These are phyloP conservation scores for Hypoxylon sp. DNA, from an alignment of 2,329 filamentous ascomycete species.

Conservation along the genomic window DNA sequence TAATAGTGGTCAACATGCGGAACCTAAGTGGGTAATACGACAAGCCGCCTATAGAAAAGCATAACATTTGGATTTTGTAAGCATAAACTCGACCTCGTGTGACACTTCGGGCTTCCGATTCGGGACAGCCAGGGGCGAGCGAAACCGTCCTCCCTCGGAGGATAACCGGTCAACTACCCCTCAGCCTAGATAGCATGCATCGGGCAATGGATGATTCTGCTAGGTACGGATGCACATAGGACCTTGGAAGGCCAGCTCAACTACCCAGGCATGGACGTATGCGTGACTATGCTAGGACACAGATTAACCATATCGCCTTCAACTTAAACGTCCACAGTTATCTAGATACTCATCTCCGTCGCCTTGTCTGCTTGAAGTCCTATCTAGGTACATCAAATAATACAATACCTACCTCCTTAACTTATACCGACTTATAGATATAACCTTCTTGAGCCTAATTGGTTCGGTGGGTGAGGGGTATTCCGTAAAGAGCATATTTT, in stretches of 20 bases:
- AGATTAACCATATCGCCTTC: too few species aligned
- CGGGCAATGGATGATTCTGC: not conserved
- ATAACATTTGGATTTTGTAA: not conserved
- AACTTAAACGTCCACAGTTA: too few species aligned
- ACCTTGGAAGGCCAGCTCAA: not conserved
- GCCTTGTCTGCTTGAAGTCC: not conserved
- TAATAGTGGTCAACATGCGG: too few species aligned
- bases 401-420: not conserved
- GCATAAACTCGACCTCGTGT: too few species aligned
- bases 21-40: too few species aligned
- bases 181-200: not conserved
- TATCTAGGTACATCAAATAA: too few species aligned
- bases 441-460: not conserved
- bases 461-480: not conserved
- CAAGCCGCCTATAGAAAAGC: not conserved
- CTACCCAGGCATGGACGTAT: too few species aligned
- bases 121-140: not conserved
- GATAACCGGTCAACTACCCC: not conserved
- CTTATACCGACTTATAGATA: not conserved
- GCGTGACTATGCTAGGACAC: too few species aligned
- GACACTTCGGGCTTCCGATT: not conserved
- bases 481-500: slow-evolving; percentile 1
- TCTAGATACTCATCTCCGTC: not conserved
- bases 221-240: not conserved
- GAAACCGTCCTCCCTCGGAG: not conserved